Conservation (phyloP, 257 asterid genomes). For the Dorcoceras hygrometricum region DNA sequence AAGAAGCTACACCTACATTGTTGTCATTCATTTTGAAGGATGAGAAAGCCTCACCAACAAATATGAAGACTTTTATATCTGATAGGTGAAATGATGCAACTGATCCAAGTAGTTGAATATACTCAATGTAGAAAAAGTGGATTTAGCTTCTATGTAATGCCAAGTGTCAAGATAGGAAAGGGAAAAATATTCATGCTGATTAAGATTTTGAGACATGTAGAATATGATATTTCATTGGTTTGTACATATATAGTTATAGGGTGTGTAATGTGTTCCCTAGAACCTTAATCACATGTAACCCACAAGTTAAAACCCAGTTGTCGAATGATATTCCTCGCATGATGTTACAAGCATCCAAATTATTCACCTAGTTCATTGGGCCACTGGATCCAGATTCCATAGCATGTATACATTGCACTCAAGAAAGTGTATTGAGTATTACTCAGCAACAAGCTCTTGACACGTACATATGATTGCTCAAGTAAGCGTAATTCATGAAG, state of each 20-base stretch:
- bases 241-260: constrained; percentile 16
- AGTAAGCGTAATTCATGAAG: too few species aligned
- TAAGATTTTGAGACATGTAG: constrained; percentile 18
- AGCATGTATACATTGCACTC: too few species aligned
- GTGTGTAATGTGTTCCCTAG: constrained; percentile 9
- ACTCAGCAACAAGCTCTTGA: too few species aligned
- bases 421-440: too few species aligned
- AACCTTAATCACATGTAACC: neutral
- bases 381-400: too few species aligned
- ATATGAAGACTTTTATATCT: constrained; percentile 27
- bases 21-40: constrained; percentile 43
- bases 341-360: too few species aligned
- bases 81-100: constrained; percentile 28
- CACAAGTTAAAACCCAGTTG: too few species aligned
- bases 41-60: constrained; percentile 33
- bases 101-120: constrained; percentile 21
- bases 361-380: too few species aligned
- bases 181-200: neutral
- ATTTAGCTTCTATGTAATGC: constrained; percentile 10
- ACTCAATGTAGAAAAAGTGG: constrained; percentile 16
- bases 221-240: constrained; percentile 9
- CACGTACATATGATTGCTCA: too few species aligned
- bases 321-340: too few species aligned
- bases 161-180: constrained; percentile 22
- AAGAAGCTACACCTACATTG: constrained; percentile 34